Conservation (phyloP, 2,329 filamentous ascomycete genomes). For the Fusarium tjaetaba region DNA sequence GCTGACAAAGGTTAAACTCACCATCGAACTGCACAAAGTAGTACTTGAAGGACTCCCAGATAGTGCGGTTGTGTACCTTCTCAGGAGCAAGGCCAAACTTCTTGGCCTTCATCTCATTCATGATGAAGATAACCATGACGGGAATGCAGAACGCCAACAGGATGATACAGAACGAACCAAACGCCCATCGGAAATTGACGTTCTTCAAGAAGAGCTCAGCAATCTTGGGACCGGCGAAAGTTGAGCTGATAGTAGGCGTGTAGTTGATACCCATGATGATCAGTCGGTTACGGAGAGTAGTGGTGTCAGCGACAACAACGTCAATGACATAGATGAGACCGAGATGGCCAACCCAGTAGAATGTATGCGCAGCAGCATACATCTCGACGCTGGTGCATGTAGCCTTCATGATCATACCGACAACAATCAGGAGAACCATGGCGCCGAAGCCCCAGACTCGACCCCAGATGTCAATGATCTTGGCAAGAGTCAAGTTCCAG, state of each 20-base stretch:
- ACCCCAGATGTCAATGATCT: conserved; percentile 19
- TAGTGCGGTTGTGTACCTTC: not conserved
- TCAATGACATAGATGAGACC: conserved; percentile 53
- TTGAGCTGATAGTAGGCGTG: conserved; percentile 57
- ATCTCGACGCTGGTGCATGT: conserved; percentile 64
- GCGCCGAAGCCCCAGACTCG: conserved; percentile 6
- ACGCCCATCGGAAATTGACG: conserved; percentile 58
- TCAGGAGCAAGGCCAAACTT: not conserved
- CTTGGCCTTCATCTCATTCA: conserved; percentile 44
- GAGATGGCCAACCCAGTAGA: conserved; percentile 68
- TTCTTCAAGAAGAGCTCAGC: conserved; percentile 51
- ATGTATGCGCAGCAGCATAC: conserved; percentile 69
- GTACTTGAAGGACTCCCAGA: not conserved
- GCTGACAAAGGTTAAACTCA: not conserved
- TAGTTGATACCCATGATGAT: conserved; percentile 55
- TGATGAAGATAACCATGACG: conserved; percentile 48
- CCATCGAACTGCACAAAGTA: conserved; percentile 25
- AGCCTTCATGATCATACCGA: conserved; percentile 71
- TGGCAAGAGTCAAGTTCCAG: conserved; percentile 3
- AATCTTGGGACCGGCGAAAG: conserved; percentile 56
- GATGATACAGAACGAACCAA: conserved; percentile 72
- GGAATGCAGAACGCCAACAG: conserved; percentile 59
- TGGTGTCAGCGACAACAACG: conserved; percentile 57
- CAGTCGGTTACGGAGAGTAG: conserved; percentile 54
- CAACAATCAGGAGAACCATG: conserved; percentile 51